Evolutionary conservation across 805 yeast genomes (phyloP).

Genomic region (Ogataea ramenticola): DNA sequence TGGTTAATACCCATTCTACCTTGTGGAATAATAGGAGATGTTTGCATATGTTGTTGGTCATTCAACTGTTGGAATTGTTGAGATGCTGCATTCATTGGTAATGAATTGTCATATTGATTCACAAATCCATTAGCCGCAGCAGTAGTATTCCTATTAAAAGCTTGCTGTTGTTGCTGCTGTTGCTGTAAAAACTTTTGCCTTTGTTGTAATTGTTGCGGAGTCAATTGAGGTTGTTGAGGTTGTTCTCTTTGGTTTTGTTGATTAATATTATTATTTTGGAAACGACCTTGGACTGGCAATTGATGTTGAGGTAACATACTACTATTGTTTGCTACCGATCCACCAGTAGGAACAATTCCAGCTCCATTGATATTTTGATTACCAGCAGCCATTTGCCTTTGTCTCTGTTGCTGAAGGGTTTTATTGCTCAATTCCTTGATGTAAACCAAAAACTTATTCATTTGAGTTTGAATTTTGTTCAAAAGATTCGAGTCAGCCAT

Average conservation of each 20-base stretch:
- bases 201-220: constrained; percentile 12
- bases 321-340: not conserved
- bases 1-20: not conserved
- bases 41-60: constrained; percentile 1
- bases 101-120: not conserved
- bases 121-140: not conserved
- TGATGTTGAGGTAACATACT: constrained; percentile 1
- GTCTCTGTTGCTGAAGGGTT: constrained; percentile 11
- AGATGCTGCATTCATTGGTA: not conserved
- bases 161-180: not conserved
- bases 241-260: constrained; percentile 1
- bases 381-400: constrained; percentile 11
- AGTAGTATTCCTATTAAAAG: not conserved
- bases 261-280: not conserved
- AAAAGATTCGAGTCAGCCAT: constrained; percentile 68
- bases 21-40: constrained; percentile 1
- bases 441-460: constrained; percentile 66
- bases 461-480: constrained; percentile 63
- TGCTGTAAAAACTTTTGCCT: not conserved
- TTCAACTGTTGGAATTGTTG: not conserved
- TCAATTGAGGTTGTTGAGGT: constrained; percentile 13
- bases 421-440: constrained; percentile 50
- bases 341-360: not conserved
- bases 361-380: not conserved
- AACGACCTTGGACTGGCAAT: constrained; percentile 3